Evolutionary conservation across 768 basidiomycete genomes (phyloP).

Genomic region (Chalciporus sphaerocephalus): DNA sequence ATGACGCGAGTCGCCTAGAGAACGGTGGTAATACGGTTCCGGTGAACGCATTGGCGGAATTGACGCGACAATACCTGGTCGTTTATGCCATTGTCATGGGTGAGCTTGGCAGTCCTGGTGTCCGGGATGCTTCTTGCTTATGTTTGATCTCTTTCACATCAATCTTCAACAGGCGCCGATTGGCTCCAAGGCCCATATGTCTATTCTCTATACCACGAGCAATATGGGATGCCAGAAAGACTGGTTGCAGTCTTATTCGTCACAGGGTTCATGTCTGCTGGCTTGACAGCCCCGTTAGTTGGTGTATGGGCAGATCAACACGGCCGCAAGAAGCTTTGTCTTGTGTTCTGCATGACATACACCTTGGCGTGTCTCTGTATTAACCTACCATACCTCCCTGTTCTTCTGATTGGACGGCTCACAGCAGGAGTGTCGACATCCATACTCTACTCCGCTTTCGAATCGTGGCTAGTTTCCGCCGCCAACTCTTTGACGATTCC

Average conservation of each 20-base stretch:
- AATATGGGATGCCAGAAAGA: conserved; percentile 59
- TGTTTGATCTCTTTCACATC: neutral
- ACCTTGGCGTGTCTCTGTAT: conserved; percentile 56
- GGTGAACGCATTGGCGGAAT: conserved; percentile 24
- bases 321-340: conserved; percentile 62
- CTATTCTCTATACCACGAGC: conserved; percentile 68
- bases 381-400: conserved; percentile 49
- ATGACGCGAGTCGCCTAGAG: conserved; percentile 27
- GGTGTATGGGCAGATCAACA: conserved; percentile 78
- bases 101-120: conserved; percentile 25
- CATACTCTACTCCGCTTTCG: conserved; percentile 72
- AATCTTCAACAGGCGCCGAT: conserved; percentile 50
- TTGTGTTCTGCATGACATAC: conserved; percentile 71
- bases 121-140: neutral
- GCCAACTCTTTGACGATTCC: conserved; percentile 48
- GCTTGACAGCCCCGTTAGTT: conserved; percentile 62
- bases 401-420: conserved; percentile 60
- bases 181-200: conserved; percentile 81
- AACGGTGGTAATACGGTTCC: conserved; percentile 26
- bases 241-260: conserved; percentile 70
- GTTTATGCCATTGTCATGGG: conserved; percentile 77
- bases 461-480: conserved; percentile 72
- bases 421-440: conserved; percentile 71
- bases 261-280: conserved; percentile 72
- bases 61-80: conserved; percentile 51